Percentiles rank a stretch among this genome's conserved stretches.
Conservation (phyloP, 2,329 filamentous ascomycete species). For the Lasiodiplodia sp. region DNA sequence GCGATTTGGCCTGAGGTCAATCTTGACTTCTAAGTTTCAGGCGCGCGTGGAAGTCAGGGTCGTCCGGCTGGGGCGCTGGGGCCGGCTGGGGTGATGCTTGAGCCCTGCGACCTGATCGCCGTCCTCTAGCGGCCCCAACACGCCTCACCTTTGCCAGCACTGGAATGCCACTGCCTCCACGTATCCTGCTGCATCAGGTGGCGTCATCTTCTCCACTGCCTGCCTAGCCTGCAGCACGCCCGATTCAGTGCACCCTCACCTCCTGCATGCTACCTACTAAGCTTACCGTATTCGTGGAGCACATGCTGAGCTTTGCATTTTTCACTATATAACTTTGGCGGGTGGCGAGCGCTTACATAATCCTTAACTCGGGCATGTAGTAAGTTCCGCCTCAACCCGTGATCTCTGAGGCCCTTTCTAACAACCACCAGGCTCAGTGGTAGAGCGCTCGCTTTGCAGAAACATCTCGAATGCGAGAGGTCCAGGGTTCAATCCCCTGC, state of each 20-base stretch:
- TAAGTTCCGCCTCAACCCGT: not conserved
- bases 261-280: not conserved
- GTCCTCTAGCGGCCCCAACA: not conserved
- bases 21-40: constrained; percentile 4
- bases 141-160: constrained; percentile 5
- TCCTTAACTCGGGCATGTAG: constrained; percentile 11
- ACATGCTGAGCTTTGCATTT: not conserved
- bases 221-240: not conserved
- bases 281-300: not conserved
- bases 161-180: not conserved
- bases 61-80: not conserved
- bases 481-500: constrained; percentile 28
- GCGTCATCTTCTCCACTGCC: not conserved
- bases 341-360: constrained; percentile 4
- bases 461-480: constrained; percentile 25
- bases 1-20: not conserved
- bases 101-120: not conserved
- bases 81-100: not conserved
- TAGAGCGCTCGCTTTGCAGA: constrained; percentile 29
- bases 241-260: not conserved
- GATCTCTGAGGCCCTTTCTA: not conserved
- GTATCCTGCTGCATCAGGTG: not conserved
- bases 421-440: constrained; percentile 23
- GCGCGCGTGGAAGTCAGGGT: constrained; percentile 9
- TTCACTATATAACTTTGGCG: not conserved